A percentile compares a stretch with the other conserved stretches of the same genome.
These are phyloP conservation scores for Yamadazyma sp. DNA, from an alignment of 1,139 yeast genomes.

Conservation along the genomic window DNA sequence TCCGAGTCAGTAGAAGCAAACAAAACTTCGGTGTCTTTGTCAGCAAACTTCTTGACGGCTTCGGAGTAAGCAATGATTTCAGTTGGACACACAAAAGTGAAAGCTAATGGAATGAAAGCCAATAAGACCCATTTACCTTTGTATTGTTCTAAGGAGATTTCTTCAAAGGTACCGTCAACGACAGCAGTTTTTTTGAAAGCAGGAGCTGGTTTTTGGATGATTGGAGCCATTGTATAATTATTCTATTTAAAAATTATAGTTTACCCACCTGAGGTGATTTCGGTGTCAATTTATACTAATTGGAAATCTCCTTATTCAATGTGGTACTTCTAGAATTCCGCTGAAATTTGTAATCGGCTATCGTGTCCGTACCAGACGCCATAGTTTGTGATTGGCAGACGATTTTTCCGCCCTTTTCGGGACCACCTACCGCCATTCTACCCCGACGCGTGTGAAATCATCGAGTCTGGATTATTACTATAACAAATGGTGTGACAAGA, in stretches of 20 bases:
- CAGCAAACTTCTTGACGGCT: conserved; percentile 85
- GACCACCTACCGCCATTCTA: too few relatives aligned
- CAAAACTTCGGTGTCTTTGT: conserved; percentile 82
- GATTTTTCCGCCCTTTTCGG: background rate
- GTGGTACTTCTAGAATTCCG: conserved; percentile 17
- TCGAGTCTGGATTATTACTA: too few relatives aligned
- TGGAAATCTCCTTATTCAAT: too few relatives aligned
- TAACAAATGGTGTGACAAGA: too few relatives aligned
- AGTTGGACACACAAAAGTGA: conserved; percentile 99
- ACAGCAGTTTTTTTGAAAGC: conserved; percentile 94
- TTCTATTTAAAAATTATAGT: background rate
- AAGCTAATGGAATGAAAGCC: conserved; percentile 97
- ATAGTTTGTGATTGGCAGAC: conserved; percentile 3
- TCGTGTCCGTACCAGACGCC: conserved; percentile 6
- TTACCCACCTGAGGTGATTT: conserved; percentile 4
- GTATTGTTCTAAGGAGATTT: conserved; percentile 89
- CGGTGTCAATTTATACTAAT: conserved; percentile 10
- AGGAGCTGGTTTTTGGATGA: conserved; percentile 95
- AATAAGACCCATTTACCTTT: conserved; percentile 97
- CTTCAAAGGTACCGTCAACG: conserved; percentile 92
- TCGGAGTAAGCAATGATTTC: conserved; percentile 98
- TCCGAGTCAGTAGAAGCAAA: conserved; percentile 98
- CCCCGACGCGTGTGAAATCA: too few relatives aligned
- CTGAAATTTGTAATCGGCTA: conserved; percentile 17
- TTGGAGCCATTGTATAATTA: conserved; percentile 67